A percentile compares a stretch with the other conserved stretches of the same genome.
These are phyloP conservation scores for Thielaviopsis populi DNA, from an alignment of 2,329 filamentous ascomycete genomes.

Conservation along the genomic window DNA sequence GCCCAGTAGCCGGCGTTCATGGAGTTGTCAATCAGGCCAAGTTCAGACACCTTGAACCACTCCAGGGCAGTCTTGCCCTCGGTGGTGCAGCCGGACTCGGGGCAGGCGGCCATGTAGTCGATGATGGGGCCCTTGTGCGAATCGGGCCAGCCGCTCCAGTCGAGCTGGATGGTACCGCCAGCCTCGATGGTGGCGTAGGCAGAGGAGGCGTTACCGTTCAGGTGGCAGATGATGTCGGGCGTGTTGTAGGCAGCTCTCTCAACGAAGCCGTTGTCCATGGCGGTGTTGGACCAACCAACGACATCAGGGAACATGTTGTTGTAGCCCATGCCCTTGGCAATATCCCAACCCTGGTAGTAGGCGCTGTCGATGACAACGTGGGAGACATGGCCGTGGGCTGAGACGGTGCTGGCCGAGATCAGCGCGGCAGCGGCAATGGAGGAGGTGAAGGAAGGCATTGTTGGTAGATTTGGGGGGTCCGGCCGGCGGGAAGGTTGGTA, in stretches of 20 bases:
- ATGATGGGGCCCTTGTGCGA: constrained; percentile 47
- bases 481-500: constrained; percentile 18
- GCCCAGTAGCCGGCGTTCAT: constrained; percentile 37
- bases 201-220: constrained; percentile 27
- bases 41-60: constrained; percentile 45
- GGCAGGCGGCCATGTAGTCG: constrained; percentile 43
- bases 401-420: constrained; percentile 19
- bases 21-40: constrained; percentile 34
- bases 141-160: constrained; percentile 52
- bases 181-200: constrained; percentile 36
- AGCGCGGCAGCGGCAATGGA: constrained; percentile 11
- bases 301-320: constrained; percentile 19
- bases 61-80: constrained; percentile 36
- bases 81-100: constrained; percentile 34
- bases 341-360: constrained; percentile 24
- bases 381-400: constrained; percentile 24
- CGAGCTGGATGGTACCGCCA: constrained; percentile 41
- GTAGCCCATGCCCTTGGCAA: constrained; percentile 19
- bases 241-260: constrained; percentile 27
- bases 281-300: constrained; percentile 24
- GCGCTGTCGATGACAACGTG: constrained; percentile 22
- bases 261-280: constrained; percentile 32
- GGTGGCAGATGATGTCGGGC: constrained; percentile 36
- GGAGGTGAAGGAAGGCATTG: constrained; percentile 20
- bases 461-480: constrained; percentile 7